Base-by-base conservation (phyloP, 2,329 filamentous ascomycete species). In the Chaetomium strumarium region DNA sequence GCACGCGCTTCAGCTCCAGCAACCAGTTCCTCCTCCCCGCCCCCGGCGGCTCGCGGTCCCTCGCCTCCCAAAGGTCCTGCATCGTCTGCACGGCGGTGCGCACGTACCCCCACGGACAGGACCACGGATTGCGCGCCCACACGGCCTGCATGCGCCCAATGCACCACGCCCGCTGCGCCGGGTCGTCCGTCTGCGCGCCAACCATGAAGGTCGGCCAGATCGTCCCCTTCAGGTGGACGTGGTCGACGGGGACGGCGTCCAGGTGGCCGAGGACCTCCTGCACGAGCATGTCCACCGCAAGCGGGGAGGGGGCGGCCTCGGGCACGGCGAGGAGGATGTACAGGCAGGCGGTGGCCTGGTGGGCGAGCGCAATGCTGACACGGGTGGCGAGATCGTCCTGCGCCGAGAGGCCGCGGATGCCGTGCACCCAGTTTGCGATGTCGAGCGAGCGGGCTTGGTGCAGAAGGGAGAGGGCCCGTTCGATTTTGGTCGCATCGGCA, bases 201-300 rank as follows among this genome's bases (percentile, higher is more conserved):
- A 75, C 76, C 6, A 82, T 70, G 49, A 83, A 82, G 0, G 78
- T 73, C 0, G 78, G 76, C 78, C 77, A 82, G 1, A 75, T 72
- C 4, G 77, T 79, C 0, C 75, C 77, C 58, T 81, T 82, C 66
- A 80, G 75, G 17, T 80, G 72, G 1, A 71, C 68, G 42, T 81
- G 76, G 2, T 74, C 68, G 9, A 74, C 69, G 0, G 72, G 71
- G 2, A 83, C 72, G 37, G 65, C 67, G 0, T 72, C 70, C 3
- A 81, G 65, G 24, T 78, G 72, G 2, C 70, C 52, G 7, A 78
- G 68, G 1, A 79, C 68, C 20, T 78, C 75, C 2, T 68, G 56
- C 13, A 73, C 72, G 2, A 81, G 64, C 1, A 60, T 52, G 10
- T 63, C 59, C 9, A 60, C 58, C 11, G 70, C 58, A 0, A 65